Base-by-base conservation (phyloP, 2,329 filamentous ascomycete species). In the Alternaria metachromatica region DNA sequence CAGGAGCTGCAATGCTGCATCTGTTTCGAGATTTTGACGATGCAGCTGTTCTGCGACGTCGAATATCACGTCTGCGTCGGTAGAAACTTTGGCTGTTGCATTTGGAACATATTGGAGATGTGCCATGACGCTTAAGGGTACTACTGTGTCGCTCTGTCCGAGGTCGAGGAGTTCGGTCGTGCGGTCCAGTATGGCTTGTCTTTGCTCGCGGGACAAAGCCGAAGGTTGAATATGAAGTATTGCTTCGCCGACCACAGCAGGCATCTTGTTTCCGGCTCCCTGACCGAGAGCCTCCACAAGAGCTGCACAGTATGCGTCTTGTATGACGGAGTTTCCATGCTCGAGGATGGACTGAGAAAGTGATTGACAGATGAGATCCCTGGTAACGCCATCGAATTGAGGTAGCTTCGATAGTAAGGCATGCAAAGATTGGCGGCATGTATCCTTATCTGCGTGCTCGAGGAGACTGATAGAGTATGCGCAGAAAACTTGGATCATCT, bases 101-200 rank as follows among this genome's bases (percentile, higher is more conserved):
- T 81, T 81, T 2, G 79, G 73, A 6, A 74, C 64, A 28, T 75
- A 66, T 73, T 80, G 79, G 9, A 81, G 65, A 53, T 73, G 72
- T 8, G 65, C 67, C 67, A 78, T 71, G 41, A 77, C 68, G 45
- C 72, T 74, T 5, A 79, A 62, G 13, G 74, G 21, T 2, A 50
- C 50, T 5, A 63, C 46, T 5, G 63, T 53, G 20, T 70, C 55
- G 21, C 54, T 23, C 25, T 68, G 55, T 7, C 60, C 53, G 6
- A 61, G 56, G 4, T 46, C 49, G 6, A 76, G 37, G 25, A 73
- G 63, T 4, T 70, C 63, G 9, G 70, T 68, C 28, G 77, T 58
- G 21, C 69, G 72, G 53, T 81, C 71, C 13, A 81, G 43, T 11
- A 76, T 63, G 25, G 69, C 66, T 60, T 80, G 77, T 57, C 79